Conservation (phyloP, 306 rosid genomes). For the Lablab purpureus region DNA sequence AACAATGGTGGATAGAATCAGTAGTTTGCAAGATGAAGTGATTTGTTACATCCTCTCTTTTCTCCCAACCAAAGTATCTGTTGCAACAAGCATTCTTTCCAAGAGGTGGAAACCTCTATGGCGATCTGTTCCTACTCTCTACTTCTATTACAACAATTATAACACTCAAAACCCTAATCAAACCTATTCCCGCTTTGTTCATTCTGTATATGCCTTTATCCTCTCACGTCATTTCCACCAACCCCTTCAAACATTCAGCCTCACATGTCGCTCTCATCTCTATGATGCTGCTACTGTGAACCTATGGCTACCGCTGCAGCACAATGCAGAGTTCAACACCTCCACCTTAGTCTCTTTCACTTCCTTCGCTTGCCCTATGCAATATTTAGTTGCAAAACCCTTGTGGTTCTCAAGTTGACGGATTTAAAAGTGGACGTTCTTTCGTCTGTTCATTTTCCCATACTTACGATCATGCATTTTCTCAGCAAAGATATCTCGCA, state of each 20-base stretch:
- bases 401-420: background rate
- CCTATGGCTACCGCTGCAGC: background rate
- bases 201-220: background rate
- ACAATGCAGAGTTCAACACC: background rate
- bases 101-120: background rate
- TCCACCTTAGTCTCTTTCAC: rapidly evolving
- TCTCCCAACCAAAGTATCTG: background rate
- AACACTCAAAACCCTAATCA: no score
- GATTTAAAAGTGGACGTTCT: background rate
- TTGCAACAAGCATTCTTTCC: background rate
- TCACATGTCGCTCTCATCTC: background rate
- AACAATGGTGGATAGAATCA: background rate
- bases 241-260: background rate
- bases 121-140: background rate
- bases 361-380: rapidly evolving
- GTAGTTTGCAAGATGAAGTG: background rate
- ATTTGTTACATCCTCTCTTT: background rate
- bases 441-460: background rate
- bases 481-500: background rate
- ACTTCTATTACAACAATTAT: background rate
- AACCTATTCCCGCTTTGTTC: background rate
- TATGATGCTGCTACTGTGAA: background rate
- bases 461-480: background rate
- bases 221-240: background rate
- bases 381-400: background rate